Percentiles rank a stretch among this genome's conserved stretches.
Evolutionary conservation across 148 eudicot species (phyloP).

Genomic region (Amaranthus palmeri): DNA sequence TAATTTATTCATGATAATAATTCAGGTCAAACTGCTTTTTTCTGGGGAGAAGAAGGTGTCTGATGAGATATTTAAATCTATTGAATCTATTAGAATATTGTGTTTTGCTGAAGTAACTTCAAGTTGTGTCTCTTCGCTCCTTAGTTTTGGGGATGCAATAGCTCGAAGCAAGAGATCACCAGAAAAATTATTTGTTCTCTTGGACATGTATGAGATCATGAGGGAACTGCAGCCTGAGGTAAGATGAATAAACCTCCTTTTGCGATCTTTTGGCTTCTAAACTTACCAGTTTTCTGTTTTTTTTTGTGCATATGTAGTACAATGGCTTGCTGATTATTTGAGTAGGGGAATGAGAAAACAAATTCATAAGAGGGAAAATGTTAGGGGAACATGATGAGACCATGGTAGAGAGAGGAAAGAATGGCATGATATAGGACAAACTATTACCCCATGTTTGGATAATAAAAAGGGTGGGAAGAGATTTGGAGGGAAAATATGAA

Average conservation of each 20-base stretch:
- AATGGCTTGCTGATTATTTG: too few species aligned
- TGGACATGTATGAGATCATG: slow-evolving; percentile 98
- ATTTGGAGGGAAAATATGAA: too few species aligned
- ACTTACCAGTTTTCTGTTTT: not conserved
- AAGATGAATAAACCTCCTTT: slow-evolving; percentile 8
- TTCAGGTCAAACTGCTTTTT: slow-evolving; percentile 80
- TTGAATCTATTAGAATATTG: slow-evolving; percentile 53
- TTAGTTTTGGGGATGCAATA: slow-evolving; percentile 95
- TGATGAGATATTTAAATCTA: slow-evolving; percentile 65
- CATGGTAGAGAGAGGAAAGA: too few species aligned
- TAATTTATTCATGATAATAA: slow-evolving; percentile 1
- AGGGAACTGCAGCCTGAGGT: slow-evolving; percentile 93
- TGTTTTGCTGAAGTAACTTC: slow-evolving; percentile 76
- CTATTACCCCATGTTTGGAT: too few species aligned
- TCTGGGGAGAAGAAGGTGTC: slow-evolving; percentile 69
- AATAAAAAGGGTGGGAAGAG: too few species aligned
- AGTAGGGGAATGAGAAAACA: too few species aligned
- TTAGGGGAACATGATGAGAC: too few species aligned
- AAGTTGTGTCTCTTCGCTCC: slow-evolving; percentile 56
- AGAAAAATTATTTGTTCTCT: slow-evolving; percentile 86
- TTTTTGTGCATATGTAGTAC: too few species aligned
- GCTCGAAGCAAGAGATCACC: slow-evolving; percentile 94
- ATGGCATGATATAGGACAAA: too few species aligned
- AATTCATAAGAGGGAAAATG: too few species aligned
- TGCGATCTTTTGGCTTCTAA: not conserved